Conservation (phyloP, 345 rosid species). For the Dipteronia sinensis region DNA sequence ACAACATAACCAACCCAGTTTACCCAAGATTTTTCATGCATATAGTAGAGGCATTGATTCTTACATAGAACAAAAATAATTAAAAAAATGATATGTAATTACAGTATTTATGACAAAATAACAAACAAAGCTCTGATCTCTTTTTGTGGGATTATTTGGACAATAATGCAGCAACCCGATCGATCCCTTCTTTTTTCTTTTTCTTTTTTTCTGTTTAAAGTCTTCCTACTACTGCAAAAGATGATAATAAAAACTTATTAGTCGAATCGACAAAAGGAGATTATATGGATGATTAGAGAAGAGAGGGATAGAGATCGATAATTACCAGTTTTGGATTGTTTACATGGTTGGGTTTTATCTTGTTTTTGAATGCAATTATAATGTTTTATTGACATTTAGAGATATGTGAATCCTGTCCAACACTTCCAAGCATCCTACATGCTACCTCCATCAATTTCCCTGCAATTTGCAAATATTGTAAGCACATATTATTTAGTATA, state of each 20-base stretch:
- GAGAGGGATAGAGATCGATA: not conserved
- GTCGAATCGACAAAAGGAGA: not conserved
- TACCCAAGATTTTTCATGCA: constrained; percentile 24
- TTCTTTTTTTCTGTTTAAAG: constrained; percentile 23
- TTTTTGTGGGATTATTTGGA: constrained; percentile 18
- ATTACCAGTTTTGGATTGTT: constrained; percentile 23
- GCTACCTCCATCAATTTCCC: constrained; percentile 92
- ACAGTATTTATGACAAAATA: constrained; percentile 46
- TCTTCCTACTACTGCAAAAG: constrained; percentile 24
- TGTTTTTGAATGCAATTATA: constrained; percentile 14
- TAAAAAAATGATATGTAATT: constrained; percentile 48
- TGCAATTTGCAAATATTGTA: constrained; percentile 31
- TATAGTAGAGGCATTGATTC: constrained; percentile 15
- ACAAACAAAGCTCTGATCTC: constrained; percentile 22
- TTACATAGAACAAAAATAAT: constrained; percentile 23
- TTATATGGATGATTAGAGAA: not conserved
- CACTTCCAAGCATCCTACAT: constrained; percentile 64
- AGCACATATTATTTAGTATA: no score
- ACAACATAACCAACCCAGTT: constrained; percentile 15
- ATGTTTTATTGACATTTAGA: constrained; percentile 61
- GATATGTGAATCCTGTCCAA: constrained; percentile 63
- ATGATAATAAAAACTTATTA: not conserved
- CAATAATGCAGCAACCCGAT: not conserved
- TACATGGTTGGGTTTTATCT: constrained; percentile 30
- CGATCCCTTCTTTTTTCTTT: constrained; percentile 11